Conservation (phyloP, 345 rosid genomes). For the Eutrema yunnanense region DNA sequence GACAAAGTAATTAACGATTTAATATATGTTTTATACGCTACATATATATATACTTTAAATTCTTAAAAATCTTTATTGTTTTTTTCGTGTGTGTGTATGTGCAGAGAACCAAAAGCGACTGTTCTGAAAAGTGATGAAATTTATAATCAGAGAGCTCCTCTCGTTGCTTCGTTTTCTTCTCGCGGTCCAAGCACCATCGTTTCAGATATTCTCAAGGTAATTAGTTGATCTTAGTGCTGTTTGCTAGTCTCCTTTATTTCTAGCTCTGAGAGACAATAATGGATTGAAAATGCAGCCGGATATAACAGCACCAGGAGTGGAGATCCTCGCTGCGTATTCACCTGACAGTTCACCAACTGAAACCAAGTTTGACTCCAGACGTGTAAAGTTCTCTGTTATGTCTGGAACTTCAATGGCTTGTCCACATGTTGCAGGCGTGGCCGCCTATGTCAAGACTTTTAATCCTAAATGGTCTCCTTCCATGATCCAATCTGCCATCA, state of each 20-base stretch:
- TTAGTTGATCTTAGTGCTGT: background rate
- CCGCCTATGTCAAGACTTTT: constrained; percentile 36
- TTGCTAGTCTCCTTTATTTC: background rate
- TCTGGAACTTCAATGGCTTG: constrained; percentile 65
- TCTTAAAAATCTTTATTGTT: background rate
- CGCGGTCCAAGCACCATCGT: constrained; percentile 30
- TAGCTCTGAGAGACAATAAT: background rate
- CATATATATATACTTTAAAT: background rate
- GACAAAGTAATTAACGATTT: constrained; percentile 21
- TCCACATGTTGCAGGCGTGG: constrained; percentile 47
- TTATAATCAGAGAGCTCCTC: constrained; percentile 26
- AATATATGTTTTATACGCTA: background rate
- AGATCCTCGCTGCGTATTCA: constrained; percentile 39
- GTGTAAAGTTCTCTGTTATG: constrained; percentile 22
- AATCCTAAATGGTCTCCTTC: constrained; percentile 57
- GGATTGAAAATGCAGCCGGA: constrained; percentile 37
- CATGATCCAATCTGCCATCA: constrained; percentile 53
- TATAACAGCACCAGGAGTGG: constrained; percentile 43
- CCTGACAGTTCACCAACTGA: constrained; percentile 19
- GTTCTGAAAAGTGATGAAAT: constrained; percentile 25
- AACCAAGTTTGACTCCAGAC: constrained; percentile 10
- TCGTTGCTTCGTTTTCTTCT: constrained; percentile 31
- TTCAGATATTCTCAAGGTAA: constrained; percentile 28
- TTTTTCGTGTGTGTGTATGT: background rate
- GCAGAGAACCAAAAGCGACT: constrained; percentile 21